Evolutionary conservation across 2,329 filamentous ascomycete species (phyloP).

Genomic region (Aspergillus nomiae): DNA sequence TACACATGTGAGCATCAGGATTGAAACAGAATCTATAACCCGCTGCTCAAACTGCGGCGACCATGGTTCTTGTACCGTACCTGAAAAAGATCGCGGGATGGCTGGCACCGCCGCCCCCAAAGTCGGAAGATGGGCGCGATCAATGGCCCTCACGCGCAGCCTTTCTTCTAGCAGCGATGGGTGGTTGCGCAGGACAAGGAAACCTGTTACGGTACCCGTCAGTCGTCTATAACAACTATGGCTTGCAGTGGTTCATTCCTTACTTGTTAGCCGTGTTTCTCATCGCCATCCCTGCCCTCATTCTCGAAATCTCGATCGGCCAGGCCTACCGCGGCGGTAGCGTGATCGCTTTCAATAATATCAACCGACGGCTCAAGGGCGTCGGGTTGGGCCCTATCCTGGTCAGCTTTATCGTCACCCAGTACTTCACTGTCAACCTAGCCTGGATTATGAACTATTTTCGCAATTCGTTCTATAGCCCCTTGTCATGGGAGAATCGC

Average conservation of each 20-base stretch:
- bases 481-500: constrained; percentile 56
- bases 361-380: constrained; percentile 57
- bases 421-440: constrained; percentile 60
- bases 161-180: constrained; percentile 61
- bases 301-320: constrained; percentile 56
- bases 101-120: constrained; percentile 34
- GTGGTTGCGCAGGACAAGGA: constrained; percentile 60
- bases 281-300: constrained; percentile 58
- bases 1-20: not conserved
- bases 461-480: constrained; percentile 56
- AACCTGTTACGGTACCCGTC: constrained; percentile 62
- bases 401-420: constrained; percentile 57
- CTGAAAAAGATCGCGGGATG: constrained; percentile 28
- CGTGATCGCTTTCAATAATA: constrained; percentile 57
- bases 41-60: not conserved
- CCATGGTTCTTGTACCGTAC: constrained; percentile 15
- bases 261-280: constrained; percentile 59
- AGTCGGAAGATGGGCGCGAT: constrained; percentile 50
- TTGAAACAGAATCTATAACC: not conserved
- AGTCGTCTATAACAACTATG: constrained; percentile 62
- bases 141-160: constrained; percentile 59
- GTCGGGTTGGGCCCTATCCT: constrained; percentile 56
- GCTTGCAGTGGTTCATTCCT: constrained; percentile 63
- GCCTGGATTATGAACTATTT: constrained; percentile 64
- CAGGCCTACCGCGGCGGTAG: constrained; percentile 59